Evolutionary conservation across 768 basidiomycete genomes (phyloP).

Genomic region (Leccinum variicolor): DNA sequence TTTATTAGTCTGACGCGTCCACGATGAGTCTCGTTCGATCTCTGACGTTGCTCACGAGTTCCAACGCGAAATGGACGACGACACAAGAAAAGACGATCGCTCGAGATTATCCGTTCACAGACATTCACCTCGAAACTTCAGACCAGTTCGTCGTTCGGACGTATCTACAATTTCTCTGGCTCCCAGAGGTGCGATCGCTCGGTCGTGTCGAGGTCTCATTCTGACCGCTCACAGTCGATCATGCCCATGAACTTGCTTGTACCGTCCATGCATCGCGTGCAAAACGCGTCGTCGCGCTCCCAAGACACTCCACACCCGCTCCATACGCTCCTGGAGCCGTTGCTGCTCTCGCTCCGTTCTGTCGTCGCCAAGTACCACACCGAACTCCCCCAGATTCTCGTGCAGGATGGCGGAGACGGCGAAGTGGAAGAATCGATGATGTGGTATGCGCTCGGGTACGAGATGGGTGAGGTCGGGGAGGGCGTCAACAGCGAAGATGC

Average conservation of each 20-base stretch:
- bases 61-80: conserved; percentile 46
- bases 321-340: conserved; percentile 54
- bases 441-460: conserved; percentile 70
- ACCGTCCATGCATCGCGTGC: conserved; percentile 53
- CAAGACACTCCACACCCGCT: conserved; percentile 46
- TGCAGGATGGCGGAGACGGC: conserved; percentile 55
- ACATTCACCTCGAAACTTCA: conserved; percentile 41
- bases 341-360: conserved; percentile 58
- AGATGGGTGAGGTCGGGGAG: conserved; percentile 37
- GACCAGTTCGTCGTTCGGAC: conserved; percentile 59
- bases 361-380: conserved; percentile 58
- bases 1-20: neutral
- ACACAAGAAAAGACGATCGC: conserved; percentile 58
- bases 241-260: conserved; percentile 62
- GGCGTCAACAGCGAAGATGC: conserved; percentile 18
- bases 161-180: conserved; percentile 76
- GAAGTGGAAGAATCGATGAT: conserved; percentile 71
- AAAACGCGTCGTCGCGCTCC: conserved; percentile 28
- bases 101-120: conserved; percentile 53
- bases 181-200: conserved; percentile 55
- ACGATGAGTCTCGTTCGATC: conserved; percentile 19
- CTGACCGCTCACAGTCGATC: conserved; percentile 50
- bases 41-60: conserved; percentile 19
- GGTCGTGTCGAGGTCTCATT: neutral
- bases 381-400: conserved; percentile 59